These are phyloP conservation scores for Echria macrotheca DNA, from an alignment of 495 filamentous ascomycete genomes.

Conservation along the genomic window DNA sequence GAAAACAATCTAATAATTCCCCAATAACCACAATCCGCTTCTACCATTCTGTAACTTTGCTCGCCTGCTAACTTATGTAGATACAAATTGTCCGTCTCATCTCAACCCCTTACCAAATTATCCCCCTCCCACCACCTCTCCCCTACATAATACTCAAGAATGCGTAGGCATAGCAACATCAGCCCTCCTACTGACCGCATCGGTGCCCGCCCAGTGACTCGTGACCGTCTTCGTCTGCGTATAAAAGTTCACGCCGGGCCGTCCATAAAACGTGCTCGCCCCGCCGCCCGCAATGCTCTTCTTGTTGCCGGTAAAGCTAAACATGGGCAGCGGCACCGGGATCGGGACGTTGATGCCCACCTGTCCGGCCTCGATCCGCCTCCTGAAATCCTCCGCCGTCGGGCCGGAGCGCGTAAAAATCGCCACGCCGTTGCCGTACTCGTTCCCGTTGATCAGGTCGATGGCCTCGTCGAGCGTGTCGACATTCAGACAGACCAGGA, in stretches of 20 bases:
- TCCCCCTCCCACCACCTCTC: too few species aligned
- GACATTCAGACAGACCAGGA: conserved; percentile 79
- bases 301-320: conserved; percentile 98
- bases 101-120: too few species aligned
- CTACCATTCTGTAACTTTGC: too few species aligned
- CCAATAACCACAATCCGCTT: too few species aligned
- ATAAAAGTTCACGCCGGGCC: conserved; percentile 87
- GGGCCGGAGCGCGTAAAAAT: conserved; percentile 60
- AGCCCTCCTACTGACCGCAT: conserved; percentile 75
- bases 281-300: conserved; percentile 90
- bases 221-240: conserved; percentile 98
- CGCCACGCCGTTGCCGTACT: conserved; percentile 62
- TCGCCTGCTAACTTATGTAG: too few species aligned
- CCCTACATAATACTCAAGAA: too few species aligned
- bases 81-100: too few species aligned
- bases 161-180: conserved; percentile 94
- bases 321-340: conserved; percentile 87
- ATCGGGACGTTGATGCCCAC: conserved; percentile 82
- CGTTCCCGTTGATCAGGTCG: conserved; percentile 58
- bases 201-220: conserved; percentile 79
- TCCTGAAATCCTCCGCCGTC: conserved; percentile 55
- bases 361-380: conserved; percentile 68
- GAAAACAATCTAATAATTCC: too few species aligned
- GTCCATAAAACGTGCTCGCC: conserved; percentile 92
- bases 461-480: conserved; percentile 76